A percentile compares a stretch with the other conserved stretches of the same genome.
Evolutionary conservation across 2,329 filamentous ascomycete species (phyloP).

Genomic region (Xylaria polymorpha): DNA sequence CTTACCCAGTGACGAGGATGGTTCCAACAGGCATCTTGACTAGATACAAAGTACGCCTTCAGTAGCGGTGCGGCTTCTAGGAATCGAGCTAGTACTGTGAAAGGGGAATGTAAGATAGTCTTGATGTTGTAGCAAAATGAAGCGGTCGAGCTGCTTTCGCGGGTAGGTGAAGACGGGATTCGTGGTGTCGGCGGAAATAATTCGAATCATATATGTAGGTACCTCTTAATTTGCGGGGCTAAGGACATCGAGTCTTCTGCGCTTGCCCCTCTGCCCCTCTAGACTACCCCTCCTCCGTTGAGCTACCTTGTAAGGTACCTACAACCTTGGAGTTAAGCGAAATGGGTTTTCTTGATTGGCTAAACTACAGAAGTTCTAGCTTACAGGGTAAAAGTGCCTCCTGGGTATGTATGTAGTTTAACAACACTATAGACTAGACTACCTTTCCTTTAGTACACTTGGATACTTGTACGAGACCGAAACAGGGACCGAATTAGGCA

Average conservation of each 20-base stretch:
- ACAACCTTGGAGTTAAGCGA: background rate
- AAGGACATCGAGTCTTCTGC: background rate
- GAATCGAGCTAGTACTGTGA: slow-evolving; percentile 4
- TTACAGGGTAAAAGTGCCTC: too few relatives aligned
- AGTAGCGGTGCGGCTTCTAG: background rate
- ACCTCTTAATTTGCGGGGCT: slow-evolving; percentile 33
- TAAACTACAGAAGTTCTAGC: background rate
- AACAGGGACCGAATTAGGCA: too few relatives aligned
- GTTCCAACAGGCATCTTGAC: slow-evolving; percentile 81
- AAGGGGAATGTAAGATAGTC: slow-evolving; percentile 5
- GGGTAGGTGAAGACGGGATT: background rate
- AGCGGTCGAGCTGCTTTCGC: slow-evolving; percentile 24
- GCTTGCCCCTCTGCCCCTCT: slow-evolving; percentile 31
- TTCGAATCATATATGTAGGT: slow-evolving; percentile 14
- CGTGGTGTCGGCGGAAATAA: slow-evolving; percentile 20
- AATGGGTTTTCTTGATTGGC: slow-evolving; percentile 19
- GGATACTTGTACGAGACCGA: too few relatives aligned
- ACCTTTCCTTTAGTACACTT: too few relatives aligned
- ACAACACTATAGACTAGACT: too few relatives aligned
- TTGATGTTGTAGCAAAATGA: slow-evolving; percentile 16
- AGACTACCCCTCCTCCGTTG: background rate
- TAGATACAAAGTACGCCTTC: slow-evolving; percentile 9
- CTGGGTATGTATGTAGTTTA: too few relatives aligned
- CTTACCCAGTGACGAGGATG: slow-evolving; percentile 92
- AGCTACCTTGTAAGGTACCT: background rate